phyloP scores from a whole-genome alignment of 2,329 filamentous ascomycete genomes.

The Neofusicoccum umdonicola region DNA sequence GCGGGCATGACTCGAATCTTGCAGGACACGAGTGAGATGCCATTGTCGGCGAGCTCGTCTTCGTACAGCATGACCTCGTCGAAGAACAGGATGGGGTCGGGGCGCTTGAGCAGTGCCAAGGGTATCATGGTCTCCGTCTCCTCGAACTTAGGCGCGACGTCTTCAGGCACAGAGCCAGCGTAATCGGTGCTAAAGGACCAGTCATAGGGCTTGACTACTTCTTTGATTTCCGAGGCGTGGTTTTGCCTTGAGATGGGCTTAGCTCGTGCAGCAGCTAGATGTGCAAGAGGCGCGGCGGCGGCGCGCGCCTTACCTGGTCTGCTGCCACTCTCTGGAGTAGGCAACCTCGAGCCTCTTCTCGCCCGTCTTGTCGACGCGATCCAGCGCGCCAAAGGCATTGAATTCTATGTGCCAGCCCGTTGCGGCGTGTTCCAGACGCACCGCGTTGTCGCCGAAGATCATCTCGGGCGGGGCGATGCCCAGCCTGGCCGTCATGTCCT shows the following conservation, averaged over 20 bases:
- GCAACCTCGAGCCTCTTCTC: slow-evolving; percentile 88
- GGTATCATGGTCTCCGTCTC: slow-evolving; percentile 64
- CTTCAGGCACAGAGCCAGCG: slow-evolving; percentile 61
- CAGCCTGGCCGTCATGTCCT: slow-evolving; percentile 73
- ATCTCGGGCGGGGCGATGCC: slow-evolving; percentile 93
- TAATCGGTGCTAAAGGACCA: slow-evolving; percentile 97
- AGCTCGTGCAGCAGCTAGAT: background rate
- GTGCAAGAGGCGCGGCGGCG: background rate
- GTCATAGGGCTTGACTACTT: slow-evolving; percentile 93
- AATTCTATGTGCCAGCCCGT: slow-evolving; percentile 79
- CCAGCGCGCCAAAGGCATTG: slow-evolving; percentile 81
- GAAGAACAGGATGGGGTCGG: slow-evolving; percentile 94
- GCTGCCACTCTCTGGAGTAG: slow-evolving; percentile 85
- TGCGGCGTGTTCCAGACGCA: slow-evolving; percentile 69
- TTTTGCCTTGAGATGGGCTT: slow-evolving; percentile 58
- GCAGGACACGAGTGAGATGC: slow-evolving; percentile 83
- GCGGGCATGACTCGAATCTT: slow-evolving; percentile 93
- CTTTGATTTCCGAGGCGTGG: slow-evolving; percentile 80
- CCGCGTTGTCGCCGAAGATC: slow-evolving; percentile 96
- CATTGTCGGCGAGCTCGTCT: slow-evolving; percentile 96
- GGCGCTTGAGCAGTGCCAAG: slow-evolving; percentile 78
- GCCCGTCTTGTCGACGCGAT: slow-evolving; percentile 91
- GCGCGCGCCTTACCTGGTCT: slow-evolving; percentile 56
- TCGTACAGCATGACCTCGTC: slow-evolving; percentile 96
- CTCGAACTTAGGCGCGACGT: slow-evolving; percentile 33